Evolutionary conservation across 768 basidiomycete species (phyloP).

Genomic region (Leccinum barrowsii): DNA sequence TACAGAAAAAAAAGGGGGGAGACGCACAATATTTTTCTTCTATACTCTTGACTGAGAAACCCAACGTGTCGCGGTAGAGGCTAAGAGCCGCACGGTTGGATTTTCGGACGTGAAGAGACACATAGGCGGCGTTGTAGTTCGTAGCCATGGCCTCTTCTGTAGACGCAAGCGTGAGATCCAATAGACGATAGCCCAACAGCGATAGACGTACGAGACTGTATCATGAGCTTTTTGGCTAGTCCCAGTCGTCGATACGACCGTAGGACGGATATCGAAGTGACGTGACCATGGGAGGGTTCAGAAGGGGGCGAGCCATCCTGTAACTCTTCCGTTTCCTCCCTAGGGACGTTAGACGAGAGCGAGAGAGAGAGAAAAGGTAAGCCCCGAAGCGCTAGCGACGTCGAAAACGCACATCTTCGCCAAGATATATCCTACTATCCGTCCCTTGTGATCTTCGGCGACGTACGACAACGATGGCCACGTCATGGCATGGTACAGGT

Average conservation of each 20-base stretch:
- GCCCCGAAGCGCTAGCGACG: neutral
- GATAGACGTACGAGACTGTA: slow-evolving; percentile 73
- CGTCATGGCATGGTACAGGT: slow-evolving; percentile 85
- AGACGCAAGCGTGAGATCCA: slow-evolving; percentile 2
- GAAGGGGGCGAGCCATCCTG: slow-evolving; percentile 49
- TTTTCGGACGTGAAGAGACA: slow-evolving; percentile 89
- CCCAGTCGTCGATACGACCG: slow-evolving; percentile 89
- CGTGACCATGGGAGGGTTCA: slow-evolving; percentile 76
- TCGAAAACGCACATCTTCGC: slow-evolving; percentile 75
- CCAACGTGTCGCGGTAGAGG: slow-evolving; percentile 84
- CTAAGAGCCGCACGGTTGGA: slow-evolving; percentile 92
- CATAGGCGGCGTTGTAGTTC: slow-evolving; percentile 80
- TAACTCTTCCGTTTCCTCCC: slow-evolving; percentile 49
- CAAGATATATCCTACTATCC: slow-evolving; percentile 93
- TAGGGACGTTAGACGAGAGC: slow-evolving; percentile 33
- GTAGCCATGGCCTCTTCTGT: slow-evolving; percentile 89
- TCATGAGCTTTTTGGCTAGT: slow-evolving; percentile 90
- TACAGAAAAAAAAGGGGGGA: neutral
- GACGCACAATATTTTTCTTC: slow-evolving; percentile 92
- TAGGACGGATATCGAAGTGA: slow-evolving; percentile 94
- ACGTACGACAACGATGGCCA: slow-evolving; percentile 95
- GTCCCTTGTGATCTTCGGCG: slow-evolving; percentile 83
- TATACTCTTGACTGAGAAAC: slow-evolving; percentile 81
- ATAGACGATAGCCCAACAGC: neutral
- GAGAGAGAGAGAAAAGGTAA: neutral